Evolutionary conservation across 192 early-diverging fungal species (phyloP), one percentile per base, ranked within the genome.

Genomic region (Linnemannia elongata): DNA sequence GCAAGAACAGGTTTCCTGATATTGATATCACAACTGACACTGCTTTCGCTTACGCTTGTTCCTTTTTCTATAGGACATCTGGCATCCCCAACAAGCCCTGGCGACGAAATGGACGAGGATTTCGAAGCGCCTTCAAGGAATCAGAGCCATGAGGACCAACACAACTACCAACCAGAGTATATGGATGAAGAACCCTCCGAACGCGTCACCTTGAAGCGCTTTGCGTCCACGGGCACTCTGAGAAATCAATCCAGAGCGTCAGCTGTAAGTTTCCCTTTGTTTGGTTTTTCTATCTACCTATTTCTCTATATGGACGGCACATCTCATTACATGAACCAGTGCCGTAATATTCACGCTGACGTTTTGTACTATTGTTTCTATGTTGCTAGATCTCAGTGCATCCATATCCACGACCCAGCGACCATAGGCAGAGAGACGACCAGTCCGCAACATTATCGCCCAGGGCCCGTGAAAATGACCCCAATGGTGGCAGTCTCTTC

Each of bases 181-280:
- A 66, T 77, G 72, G 79, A 87, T 45, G 85, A 87, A 8, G 85
- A 87, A 10, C 55, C 45, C 17, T 33, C 79, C 33, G 69, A 81
- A 8, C 79, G 55, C 5, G 39, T 33, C 12, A 41, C 75, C 4
- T 73, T 87, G n/a, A 87, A 87, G 52, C 85, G 85, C 6, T 76
- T 77, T 70, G 85, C 80, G 2, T 87, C 85, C n/a, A 81, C 85
- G 13, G 85, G 85, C 12, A 87, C 79, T 6, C 41, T 87, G 30
- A 27, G 75, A 18, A 77, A 24, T 36, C 75, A 78, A 30, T 30
- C 66, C n/a, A 42, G 72, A 33, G 54, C 30, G 12, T 66, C 79
- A 15, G 47, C 68, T n/a, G 82, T 84, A 84, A 71, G 82, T 68
- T 13, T 17, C n/a, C 52, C 76, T 42, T 42, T 33, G 0, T 42